Evolutionary conservation across 495 filamentous ascomycete species (phyloP), one percentile per base, ranked within the genome.

Genomic region (Mycothermus thermophilus): DNA sequence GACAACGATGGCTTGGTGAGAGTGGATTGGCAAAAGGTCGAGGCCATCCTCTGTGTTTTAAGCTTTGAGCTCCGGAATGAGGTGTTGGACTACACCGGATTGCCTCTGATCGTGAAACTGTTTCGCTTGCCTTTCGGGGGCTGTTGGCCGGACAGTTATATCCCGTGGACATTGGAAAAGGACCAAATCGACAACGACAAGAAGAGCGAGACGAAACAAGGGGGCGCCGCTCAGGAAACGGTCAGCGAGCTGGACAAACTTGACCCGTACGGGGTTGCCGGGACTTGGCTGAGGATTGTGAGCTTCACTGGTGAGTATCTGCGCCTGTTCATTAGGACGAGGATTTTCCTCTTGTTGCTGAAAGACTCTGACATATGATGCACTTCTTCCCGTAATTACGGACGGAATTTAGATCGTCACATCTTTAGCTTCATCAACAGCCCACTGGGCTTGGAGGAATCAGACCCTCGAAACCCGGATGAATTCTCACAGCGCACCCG

Each of bases 1-100:
- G 52, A 60, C 26, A 72, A 77, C 45, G 64, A 64, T 5, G 19
- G 7, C 3, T 16, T 2, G 17, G 40, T 38, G 34, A 49, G 46
- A 7, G 71, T 77, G 4, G 75, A 82, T 43, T 82, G 77, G 77
- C 77, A 82, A 48, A 79, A 74, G 57, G 50, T 79, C 14, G 77
- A 82, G 43, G 71, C 74, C 0, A 62, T 79, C 20, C 61, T 77
- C 64, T 48, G 80, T 0, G 65, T 77, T n/a, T n/a, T n/a, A n/a
- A n/a, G n/a, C 19, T 45, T 79, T 10, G 62, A 62, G 5, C 57
- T 60, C 30, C 79, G 79, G 44, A 55, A 77, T 26, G 43, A 49
- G 27, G 37, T 42, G 10, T 68, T 69, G 37, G 49, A 55, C 13
- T 47, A 65, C 8, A 57, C 63, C n/a, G 47, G 45, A 3, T 55